phyloP scores from a whole-genome alignment of 179 eudicot genomes.

The Patellifolia procumbens region DNA sequence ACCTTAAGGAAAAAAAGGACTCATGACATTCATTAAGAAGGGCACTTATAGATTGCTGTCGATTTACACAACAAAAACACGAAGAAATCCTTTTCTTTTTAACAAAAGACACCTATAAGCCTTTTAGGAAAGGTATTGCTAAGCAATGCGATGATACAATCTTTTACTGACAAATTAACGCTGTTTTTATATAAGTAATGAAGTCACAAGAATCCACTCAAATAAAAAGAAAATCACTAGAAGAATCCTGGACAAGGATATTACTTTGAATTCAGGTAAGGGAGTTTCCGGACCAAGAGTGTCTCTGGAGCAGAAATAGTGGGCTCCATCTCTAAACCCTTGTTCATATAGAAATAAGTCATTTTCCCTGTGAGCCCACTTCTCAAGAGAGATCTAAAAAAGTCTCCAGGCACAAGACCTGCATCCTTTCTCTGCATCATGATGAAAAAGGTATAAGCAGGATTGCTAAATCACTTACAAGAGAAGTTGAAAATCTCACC shows the following conservation, averaged over 20 bases:
- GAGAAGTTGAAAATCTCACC: not conserved
- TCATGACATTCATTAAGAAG: not conserved
- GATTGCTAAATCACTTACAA: not conserved
- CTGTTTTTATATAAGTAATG: not conserved
- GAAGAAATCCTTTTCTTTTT: no score
- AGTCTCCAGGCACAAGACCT: not conserved
- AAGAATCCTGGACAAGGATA: not conserved
- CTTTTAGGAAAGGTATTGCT: not conserved
- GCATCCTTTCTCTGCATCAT: conserved; percentile 18
- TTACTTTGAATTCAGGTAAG: conserved; percentile 19
- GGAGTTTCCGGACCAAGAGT: conserved; percentile 29
- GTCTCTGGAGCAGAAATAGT: conserved; percentile 24
- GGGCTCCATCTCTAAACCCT: conserved; percentile 30
- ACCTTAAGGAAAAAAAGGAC: not conserved
- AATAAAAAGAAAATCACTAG: not conserved
- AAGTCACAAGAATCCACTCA: not conserved
- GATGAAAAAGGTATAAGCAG: not conserved
- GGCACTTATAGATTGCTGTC: not conserved
- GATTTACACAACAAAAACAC: not conserved
- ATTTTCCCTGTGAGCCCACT: conserved; percentile 3
- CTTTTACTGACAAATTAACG: not conserved
- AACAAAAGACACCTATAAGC: not conserved
- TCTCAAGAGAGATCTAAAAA: not conserved
- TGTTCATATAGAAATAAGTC: conserved; percentile 15
- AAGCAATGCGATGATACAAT: not conserved